Percentiles rank a stretch among this genome's conserved stretches.
Evolutionary conservation across 805 yeast species (phyloP).

Genomic region (Ogataea paraovalis): DNA sequence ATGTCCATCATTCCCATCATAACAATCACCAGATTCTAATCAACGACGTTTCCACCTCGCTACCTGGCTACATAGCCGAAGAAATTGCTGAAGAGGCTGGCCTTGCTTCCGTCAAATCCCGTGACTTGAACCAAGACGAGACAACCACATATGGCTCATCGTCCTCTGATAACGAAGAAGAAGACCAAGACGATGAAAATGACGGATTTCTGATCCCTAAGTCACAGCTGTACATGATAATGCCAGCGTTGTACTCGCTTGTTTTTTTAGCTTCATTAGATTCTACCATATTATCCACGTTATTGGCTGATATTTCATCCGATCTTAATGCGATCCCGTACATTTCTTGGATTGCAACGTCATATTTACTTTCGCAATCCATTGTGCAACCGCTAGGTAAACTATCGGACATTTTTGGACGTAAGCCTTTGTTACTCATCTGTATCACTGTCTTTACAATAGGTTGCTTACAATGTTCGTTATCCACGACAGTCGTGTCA

Average conservation of each 20-base stretch:
- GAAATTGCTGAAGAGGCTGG: slow-evolving; percentile 21
- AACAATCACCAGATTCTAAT: slow-evolving; percentile 2
- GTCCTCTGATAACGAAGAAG: background rate
- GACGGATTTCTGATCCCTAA: slow-evolving; percentile 28
- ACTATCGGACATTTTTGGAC: slow-evolving; percentile 67
- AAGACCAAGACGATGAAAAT: slow-evolving; percentile 2
- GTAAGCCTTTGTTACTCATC: slow-evolving; percentile 47
- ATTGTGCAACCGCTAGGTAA: slow-evolving; percentile 76
- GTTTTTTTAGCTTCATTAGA: slow-evolving; percentile 64
- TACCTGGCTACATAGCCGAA: slow-evolving; percentile 28
- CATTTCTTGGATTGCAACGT: slow-evolving; percentile 71
- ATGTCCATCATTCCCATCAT: background rate
- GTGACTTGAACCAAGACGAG: too few species aligned
- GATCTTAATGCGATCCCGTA: slow-evolving; percentile 61
- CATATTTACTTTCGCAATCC: slow-evolving; percentile 63
- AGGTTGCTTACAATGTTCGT: slow-evolving; percentile 55
- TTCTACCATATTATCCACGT: slow-evolving; percentile 63
- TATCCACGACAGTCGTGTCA: slow-evolving; percentile 41
- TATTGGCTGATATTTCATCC: slow-evolving; percentile 62
- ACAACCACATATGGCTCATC: background rate
- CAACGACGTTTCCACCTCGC: slow-evolving; percentile 24
- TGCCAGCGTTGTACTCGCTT: slow-evolving; percentile 41
- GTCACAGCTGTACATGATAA: slow-evolving; percentile 29
- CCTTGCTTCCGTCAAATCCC: slow-evolving; percentile 1
- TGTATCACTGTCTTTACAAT: slow-evolving; percentile 54